These are phyloP conservation scores for Ganoderma lucidum DNA, from an alignment of 1,284 basidiomycete genomes.

Conservation along the genomic window DNA sequence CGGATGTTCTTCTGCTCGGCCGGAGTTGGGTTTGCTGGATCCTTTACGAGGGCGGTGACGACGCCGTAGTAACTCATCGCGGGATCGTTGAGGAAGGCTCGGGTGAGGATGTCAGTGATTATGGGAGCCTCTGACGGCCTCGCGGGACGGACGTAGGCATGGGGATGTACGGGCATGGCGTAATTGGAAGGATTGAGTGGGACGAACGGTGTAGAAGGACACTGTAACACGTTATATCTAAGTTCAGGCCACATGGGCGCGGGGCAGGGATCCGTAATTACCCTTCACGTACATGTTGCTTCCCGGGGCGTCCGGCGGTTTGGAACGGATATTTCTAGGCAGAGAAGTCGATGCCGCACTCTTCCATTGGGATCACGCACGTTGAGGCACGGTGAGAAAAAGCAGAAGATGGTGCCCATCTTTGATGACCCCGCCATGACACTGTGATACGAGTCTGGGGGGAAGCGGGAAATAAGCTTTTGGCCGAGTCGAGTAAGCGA, in stretches of 20 bases:
- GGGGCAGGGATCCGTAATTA: not conserved
- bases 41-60: not conserved
- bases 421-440: not conserved
- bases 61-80: constrained; percentile 7
- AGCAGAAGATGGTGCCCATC: not conserved
- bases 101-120: not conserved
- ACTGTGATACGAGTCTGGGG: not conserved
- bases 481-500: not conserved
- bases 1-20: constrained; percentile 1
- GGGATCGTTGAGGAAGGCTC: constrained; percentile 2
- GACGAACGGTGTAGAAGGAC: not conserved
- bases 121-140: not conserved
- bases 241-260: not conserved
- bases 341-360: no score
- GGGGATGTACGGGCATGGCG: constrained; percentile 6
- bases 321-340: not conserved
- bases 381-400: not conserved
- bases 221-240: not conserved
- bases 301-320: not conserved
- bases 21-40: not conserved
- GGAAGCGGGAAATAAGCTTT: not conserved
- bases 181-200: not conserved
- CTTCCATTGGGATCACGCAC: not conserved
- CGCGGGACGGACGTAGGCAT: constrained; percentile 3
- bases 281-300: no score